Evolutionary conservation across 495 filamentous ascomycete genomes (phyloP), one percentile per base, ranked within the genome.

Genomic region (Cercophora newfieldiana): DNA sequence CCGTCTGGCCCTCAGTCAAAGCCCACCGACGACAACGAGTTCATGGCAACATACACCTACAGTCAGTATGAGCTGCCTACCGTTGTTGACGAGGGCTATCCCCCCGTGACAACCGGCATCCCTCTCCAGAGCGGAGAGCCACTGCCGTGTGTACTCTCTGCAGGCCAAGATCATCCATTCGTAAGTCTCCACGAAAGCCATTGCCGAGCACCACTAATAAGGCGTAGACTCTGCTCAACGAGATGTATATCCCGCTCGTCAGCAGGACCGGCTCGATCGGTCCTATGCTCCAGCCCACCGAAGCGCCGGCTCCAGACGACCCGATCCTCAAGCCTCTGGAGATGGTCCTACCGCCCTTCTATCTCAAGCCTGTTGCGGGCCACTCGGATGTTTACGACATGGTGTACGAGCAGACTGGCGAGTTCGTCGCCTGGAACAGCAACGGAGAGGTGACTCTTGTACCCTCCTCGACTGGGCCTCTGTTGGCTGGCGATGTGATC

Each of bases 261-360:
- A 60, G 57, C 57, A 30, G 57, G 7, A 60, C 57, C 10, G 33
- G 37, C 22, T 60, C 57, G 19, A 33, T 60, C 31, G 57, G 57
- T 2, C 57, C 57, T 24, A 21, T 60, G 19, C 57, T 60, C 30
- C 29, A 33, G 14, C 57, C 57, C 7, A 60, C 57, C 2, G 57
- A 30, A 7, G 57, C 57, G 31, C 57, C 57, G 6, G 29, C 30
- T 8, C 57, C 57, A n/a, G 31, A 24, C 6, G 57, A 60, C 57
- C 57, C 57, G 22, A 60, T 60, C n/a, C 57, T 60, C 57, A 47
- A 60, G 30, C 57, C 57, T 12, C 16, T 33, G 29, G 26, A 16
- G 3, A 37, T 44, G 7, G 24, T 25, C 8, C n/a, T 60, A 14
- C 57, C 57, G 10, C 31, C 29, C 28, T 60, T 60, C 57, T 44